Evolutionary conservation across 179 eudicot species (phyloP), one percentile per base, ranked within the genome.

Genomic region (Beta corolliflora): DNA sequence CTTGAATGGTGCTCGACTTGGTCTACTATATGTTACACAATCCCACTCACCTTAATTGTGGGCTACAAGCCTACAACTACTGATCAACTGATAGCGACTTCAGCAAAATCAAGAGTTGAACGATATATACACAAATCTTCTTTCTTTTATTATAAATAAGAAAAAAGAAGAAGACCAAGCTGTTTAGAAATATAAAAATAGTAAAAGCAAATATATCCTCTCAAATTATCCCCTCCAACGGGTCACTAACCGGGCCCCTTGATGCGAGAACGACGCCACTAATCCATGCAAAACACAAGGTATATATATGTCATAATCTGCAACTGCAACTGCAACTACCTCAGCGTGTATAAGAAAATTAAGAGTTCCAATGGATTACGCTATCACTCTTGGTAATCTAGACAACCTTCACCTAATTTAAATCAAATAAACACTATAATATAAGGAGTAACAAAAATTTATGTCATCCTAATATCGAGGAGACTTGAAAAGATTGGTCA

Each of bases 361-460:
- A 46, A 25, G 16, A 19, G 48, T 7, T 71, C 16, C 74, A 45
- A 71, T n/a, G 5, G 31, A 71, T 71, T 46, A 71, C 16, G 54
- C n/a, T 71, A 18, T 7, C 21, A 0, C 72, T 69, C 12, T 69
- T 41, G 10, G 18, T n/a, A 41, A 41, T 44, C 73, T 19, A 46
- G 55, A 71, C 56, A 48, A 71, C 74, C 50, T 11, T 46, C 55
- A 71, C 74, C 74, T 71, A 71, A 71, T 11, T 15, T 68, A 68
- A 36, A 31, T 69, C 19, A 44, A 9, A 19, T 2, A 3, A n/a
- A 5, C 44, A 15, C 3, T 68, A 68, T 16, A 6, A 45, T 45
- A 69, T 36, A 21, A 7, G 41, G 4, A 36, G 5, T 44, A 66
- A 7, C 12, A 60, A 60, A 60, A 7, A n/a, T 60, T 58, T 58